A percentile compares a stretch with the other conserved stretches of the same genome.
phyloP scores from a whole-genome alignment of 2,329 filamentous ascomycete genomes.

The Aspergillus calidoustus region DNA sequence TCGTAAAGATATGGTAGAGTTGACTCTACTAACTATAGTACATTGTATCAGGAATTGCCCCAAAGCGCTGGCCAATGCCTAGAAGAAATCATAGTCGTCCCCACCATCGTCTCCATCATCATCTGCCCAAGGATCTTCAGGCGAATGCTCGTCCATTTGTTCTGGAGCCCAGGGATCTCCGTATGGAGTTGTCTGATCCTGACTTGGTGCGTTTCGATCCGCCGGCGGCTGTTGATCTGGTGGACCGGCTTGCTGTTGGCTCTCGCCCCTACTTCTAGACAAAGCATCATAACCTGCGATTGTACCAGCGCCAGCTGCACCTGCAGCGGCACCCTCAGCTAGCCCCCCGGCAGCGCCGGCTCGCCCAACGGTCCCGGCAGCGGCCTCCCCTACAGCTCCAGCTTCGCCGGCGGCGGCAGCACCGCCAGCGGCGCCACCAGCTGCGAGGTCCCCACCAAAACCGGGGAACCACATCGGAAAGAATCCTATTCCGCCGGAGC shows the following conservation, averaged over 20 bases:
- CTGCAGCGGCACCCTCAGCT: conserved; percentile 47
- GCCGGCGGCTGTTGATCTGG: conserved; percentile 24
- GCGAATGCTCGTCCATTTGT: conserved; percentile 28
- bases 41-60: background rate
- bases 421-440: conserved; percentile 44
- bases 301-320: conserved; percentile 59
- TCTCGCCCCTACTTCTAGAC: conserved; percentile 53
- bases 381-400: conserved; percentile 42
- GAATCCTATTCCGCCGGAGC: conserved; percentile 51
- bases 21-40: background rate
- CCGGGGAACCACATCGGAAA: conserved; percentile 60
- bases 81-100: conserved; percentile 29
- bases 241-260: conserved; percentile 21
- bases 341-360: conserved; percentile 49
- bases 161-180: conserved; percentile 36
- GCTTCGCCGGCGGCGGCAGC: conserved; percentile 42
- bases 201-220: conserved; percentile 22
- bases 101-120: conserved; percentile 28
- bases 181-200: conserved; percentile 28
- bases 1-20: background rate
- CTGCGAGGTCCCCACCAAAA: conserved; percentile 45
- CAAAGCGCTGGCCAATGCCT: background rate
- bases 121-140: conserved; percentile 26
- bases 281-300: conserved; percentile 69
- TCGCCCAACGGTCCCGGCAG: conserved; percentile 41